Base-by-base conservation (phyloP, 2,329 filamentous ascomycete species). In the Penicillium sp. region DNA sequence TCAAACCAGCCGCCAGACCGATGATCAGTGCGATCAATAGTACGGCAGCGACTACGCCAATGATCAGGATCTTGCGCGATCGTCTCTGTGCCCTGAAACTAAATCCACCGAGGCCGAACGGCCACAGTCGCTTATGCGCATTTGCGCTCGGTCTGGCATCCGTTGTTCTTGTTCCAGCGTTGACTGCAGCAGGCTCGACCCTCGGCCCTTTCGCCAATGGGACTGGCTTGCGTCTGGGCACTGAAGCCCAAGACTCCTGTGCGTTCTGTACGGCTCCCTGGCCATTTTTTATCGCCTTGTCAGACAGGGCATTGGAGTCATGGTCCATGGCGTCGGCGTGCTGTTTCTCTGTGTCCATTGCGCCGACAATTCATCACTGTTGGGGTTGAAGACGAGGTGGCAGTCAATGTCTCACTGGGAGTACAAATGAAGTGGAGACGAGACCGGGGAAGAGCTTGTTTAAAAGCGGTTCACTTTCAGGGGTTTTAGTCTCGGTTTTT, bases 1-100 rank as follows among this genome's bases (percentile, higher is more conserved):
- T 62, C 25, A 65, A 54, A 39, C 63, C 63, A 22, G 64, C 63
- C 10, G 63, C 57, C 9, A 65, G 59, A 27, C 63, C 63, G 35
- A 65, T 57, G 5, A 64, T 57, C 22, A 65, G 47, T 6, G 56
- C 61, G 20, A 65, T 41, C 5, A 62, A 39, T 25, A 51, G 9
- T 16, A 61, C 14, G 8, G 44, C 51, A 8, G 50, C 51, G 4
- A 57, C 24, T 6, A 51, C 48, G 20, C 47, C 60, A 20, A 58
- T 40, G 35, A 61, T 31, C 4, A 66, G 43, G 5, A 56, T n/a
- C 20, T 51, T 54, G 38, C 60, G 61, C 43, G 57, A 57, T 42
- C 50, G 56, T 18, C 39, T 55, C 4, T 49, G 52, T 36, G 55
- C 49, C 11, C 46, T 39, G 43, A 51, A 54, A 50, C 53, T 58